Evolutionary conservation across 225 moss, liverwort and hornwort species (phyloP).

Genomic region (Neckera pumila): DNA sequence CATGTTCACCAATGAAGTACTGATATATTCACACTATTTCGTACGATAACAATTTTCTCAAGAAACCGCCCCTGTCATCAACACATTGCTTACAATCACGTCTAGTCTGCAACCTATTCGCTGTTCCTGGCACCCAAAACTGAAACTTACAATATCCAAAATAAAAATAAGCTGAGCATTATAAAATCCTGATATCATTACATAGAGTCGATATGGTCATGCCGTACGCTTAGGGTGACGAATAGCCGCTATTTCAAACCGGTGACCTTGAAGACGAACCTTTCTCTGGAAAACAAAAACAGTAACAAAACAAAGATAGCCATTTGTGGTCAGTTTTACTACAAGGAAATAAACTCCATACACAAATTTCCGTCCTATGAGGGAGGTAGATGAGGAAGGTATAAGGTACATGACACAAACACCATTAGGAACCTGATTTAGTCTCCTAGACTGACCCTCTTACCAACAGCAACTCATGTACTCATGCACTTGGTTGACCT

Average conservation of each 20-base stretch:
- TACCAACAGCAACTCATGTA: neutral
- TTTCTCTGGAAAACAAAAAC: neutral
- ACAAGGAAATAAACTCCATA: neutral
- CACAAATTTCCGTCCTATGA: neutral
- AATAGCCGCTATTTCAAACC: neutral
- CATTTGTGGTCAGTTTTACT: neutral
- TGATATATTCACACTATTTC: neutral
- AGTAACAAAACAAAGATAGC: neutral
- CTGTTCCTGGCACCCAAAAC: neutral
- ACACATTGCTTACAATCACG: neutral
- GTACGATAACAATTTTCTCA: neutral
- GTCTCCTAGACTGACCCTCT: neutral
- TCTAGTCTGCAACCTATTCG: neutral
- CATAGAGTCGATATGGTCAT: neutral
- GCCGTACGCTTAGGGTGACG: too few species aligned
- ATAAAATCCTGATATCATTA: neutral
- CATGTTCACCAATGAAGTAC: neutral
- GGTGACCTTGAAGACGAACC: neutral
- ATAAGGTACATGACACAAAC: neutral
- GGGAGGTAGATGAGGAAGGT: neutral
- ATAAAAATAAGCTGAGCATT: neutral
- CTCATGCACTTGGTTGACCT: neutral
- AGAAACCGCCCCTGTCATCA: neutral
- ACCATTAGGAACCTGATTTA: neutral
- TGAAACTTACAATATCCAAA: neutral